A percentile compares a stretch with the other conserved stretches of the same genome.
Conservation (phyloP, 2,329 filamentous ascomycete species). For the Gyromitra esculenta region DNA sequence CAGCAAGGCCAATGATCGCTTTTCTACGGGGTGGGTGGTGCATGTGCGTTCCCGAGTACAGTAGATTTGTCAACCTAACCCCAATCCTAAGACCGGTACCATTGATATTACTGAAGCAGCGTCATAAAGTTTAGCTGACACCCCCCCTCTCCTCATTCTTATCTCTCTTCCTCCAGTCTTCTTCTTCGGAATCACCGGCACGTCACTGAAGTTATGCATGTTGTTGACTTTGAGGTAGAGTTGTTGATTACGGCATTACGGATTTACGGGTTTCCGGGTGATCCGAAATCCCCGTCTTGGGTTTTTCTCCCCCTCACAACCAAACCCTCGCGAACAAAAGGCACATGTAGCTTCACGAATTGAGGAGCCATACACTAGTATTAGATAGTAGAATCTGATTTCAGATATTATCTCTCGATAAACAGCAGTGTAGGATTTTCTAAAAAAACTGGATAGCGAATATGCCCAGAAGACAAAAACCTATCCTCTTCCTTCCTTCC, state of each 20-base stretch:
- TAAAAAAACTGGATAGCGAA: conserved; percentile 17
- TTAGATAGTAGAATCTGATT: conserved; percentile 3
- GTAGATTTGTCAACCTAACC: neutral
- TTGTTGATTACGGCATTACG: conserved; percentile 23
- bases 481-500: neutral
- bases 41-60: too few species aligned
- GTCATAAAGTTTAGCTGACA: neutral
- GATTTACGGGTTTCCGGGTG: conserved; percentile 24
- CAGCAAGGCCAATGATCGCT: conserved; percentile 31
- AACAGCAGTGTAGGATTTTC: neutral
- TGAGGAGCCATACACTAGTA: conserved; percentile 6
- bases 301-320: neutral
- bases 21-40: conserved; percentile 1
- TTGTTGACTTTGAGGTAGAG: neutral
- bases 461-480: too few species aligned
- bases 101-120: conserved; percentile 1
- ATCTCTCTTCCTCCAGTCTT: too few species aligned
- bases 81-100: neutral
- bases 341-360: neutral
- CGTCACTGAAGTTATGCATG: neutral
- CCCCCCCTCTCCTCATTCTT: neutral
- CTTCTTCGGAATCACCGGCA: neutral
- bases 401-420: conserved; percentile 29
- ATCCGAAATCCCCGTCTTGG: conserved; percentile 37
- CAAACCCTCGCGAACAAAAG: neutral